These are phyloP conservation scores for Exidia glandulosa DNA, from an alignment of 768 basidiomycete species.

Conservation along the genomic window DNA sequence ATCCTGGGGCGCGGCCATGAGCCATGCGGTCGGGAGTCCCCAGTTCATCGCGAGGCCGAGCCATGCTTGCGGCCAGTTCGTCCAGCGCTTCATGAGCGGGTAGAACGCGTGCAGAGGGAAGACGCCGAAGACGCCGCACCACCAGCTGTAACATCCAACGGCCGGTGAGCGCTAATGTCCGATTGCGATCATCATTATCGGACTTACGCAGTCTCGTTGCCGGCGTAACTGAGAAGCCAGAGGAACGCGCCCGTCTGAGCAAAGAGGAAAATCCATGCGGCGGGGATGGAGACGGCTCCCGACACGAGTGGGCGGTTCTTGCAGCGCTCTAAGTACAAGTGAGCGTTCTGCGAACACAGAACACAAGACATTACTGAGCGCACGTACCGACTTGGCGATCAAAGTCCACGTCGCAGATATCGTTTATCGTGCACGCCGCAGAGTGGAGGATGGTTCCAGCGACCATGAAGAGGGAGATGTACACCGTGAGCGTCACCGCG, in stretches of 20 bases:
- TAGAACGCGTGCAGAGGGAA: slow-evolving; percentile 23
- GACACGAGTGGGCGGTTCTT: slow-evolving; percentile 37
- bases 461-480: slow-evolving; percentile 19
- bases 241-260: slow-evolving; percentile 30
- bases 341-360: no score
- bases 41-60: slow-evolving; percentile 13
- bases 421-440: slow-evolving; percentile 45
- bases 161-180: background rate
- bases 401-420: slow-evolving; percentile 41
- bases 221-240: slow-evolving; percentile 26
- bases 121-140: slow-evolving; percentile 11
- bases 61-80: slow-evolving; percentile 21
- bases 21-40: slow-evolving; percentile 11
- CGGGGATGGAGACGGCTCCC: slow-evolving; percentile 33
- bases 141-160: slow-evolving; percentile 5
- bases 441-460: slow-evolving; percentile 33
- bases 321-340: slow-evolving; percentile 31
- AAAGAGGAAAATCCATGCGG: slow-evolving; percentile 29
- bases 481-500: background rate
- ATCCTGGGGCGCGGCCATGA: background rate
- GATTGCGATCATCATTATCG: slow-evolving; percentile 13
- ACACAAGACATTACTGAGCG: background rate
- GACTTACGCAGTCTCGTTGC: slow-evolving; percentile 25
- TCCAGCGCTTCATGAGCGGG: slow-evolving; percentile 42
- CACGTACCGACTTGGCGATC: slow-evolving; percentile 42